Conservation (phyloP, 768 basidiomycete genomes). For the Boletales sp. region DNA sequence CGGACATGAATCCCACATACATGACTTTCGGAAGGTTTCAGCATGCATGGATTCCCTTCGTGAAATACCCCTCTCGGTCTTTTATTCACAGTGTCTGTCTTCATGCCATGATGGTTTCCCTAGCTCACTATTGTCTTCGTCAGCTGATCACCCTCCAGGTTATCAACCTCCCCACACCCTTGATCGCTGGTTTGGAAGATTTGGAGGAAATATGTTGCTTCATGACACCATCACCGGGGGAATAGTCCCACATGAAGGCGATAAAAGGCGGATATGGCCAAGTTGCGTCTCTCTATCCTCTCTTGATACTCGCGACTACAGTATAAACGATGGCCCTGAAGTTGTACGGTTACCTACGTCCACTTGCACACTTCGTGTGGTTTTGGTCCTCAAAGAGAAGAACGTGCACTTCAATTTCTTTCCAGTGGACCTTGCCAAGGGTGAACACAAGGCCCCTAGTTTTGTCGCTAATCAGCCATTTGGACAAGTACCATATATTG, state of each 20-base stretch:
- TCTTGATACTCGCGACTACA: too few species aligned
- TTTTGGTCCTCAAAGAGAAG: slow-evolving; percentile 49
- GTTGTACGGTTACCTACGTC: slow-evolving; percentile 29
- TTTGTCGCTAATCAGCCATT: slow-evolving; percentile 55
- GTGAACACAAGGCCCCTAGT: slow-evolving; percentile 44
- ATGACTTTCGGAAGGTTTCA: too few species aligned
- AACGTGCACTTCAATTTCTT: slow-evolving; percentile 51
- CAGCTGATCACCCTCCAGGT: neutral
- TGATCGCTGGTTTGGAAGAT: too few species aligned
- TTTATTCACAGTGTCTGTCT: neutral
- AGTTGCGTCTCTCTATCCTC: too few species aligned
- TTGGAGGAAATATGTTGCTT: too few species aligned
- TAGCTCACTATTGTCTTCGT: neutral
- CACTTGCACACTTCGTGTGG: slow-evolving; percentile 51
- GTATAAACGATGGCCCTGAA: too few species aligned
- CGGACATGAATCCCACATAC: neutral
- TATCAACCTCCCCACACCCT: neutral
- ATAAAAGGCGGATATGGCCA: too few species aligned
- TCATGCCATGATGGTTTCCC: neutral
- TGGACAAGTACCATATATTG: slow-evolving; percentile 41
- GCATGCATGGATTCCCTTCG: neutral
- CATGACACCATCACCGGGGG: too few species aligned
- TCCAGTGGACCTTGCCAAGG: slow-evolving; percentile 38
- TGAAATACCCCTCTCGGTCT: neutral
- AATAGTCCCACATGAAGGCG: too few species aligned